Conservation (phyloP, 495 filamentous ascomycete genomes). For the Penicillium lividum region DNA sequence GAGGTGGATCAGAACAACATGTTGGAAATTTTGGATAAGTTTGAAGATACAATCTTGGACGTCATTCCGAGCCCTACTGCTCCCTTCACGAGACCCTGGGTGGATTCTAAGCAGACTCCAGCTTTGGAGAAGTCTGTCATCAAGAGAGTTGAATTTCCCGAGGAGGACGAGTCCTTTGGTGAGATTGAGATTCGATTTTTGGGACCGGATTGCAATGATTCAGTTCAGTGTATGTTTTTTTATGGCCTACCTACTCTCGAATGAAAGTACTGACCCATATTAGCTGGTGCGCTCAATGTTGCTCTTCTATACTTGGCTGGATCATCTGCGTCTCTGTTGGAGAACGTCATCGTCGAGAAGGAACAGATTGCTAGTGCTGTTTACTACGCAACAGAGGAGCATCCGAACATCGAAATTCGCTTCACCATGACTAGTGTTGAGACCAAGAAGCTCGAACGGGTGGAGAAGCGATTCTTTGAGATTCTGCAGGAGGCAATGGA, state of each 20-base stretch:
- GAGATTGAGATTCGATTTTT: constrained; percentile 83
- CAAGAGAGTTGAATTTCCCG: constrained; percentile 85
- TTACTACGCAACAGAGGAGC: constrained; percentile 69
- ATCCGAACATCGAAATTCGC: constrained; percentile 80
- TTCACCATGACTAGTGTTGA: constrained; percentile 82
- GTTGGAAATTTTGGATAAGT: constrained; percentile 76
- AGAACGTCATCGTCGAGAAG: constrained; percentile 90
- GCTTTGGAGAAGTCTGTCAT: constrained; percentile 66
- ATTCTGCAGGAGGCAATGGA: constrained; percentile 76
- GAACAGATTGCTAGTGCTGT: constrained; percentile 88
- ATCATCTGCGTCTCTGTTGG: constrained; percentile 87
- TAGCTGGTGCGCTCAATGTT: constrained; percentile 69
- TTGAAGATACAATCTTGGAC: constrained; percentile 82
- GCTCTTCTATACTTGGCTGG: constrained; percentile 83
- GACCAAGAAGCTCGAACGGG: constrained; percentile 78
- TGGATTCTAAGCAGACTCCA: constrained; percentile 78
- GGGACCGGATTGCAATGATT: constrained; percentile 75
- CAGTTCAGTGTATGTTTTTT: constrained; percentile 47
- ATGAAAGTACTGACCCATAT: background rate
- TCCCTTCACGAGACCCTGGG: constrained; percentile 87
- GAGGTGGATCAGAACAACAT: constrained; percentile 84
- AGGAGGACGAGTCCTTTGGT: constrained; percentile 91
- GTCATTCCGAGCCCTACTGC: constrained; percentile 72
- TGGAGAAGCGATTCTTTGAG: constrained; percentile 83
- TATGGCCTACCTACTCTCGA: background rate